Base-by-base conservation (phyloP, 257 asterid genomes). In the Solanum ahanhuiri region DNA sequence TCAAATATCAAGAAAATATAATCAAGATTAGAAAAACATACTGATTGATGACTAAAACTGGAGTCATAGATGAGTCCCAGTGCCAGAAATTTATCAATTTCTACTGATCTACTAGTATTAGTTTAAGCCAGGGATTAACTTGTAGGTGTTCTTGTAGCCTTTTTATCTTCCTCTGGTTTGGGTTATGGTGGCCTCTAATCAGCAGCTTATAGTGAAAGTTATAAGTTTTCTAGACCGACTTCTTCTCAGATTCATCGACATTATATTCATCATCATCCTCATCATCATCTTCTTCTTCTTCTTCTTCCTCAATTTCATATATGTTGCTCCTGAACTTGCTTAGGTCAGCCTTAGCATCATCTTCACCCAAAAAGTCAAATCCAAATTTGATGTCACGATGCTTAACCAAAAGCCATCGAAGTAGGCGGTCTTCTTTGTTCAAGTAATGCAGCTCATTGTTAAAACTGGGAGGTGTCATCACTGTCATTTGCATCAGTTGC, bases 391-490 rank as follows among this genome's bases (percentile, higher is more conserved):
- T 7, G 63, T 90, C 94, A 69, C 98, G 93, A 87, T 94, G 94
- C 90, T 93, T 94, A 64, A 94, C 88, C 89, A 94, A 87, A 90
- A 94, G 93, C 98, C 98, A 95, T 58, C 97, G 95, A 23, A 95
- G 93, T 85, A 95, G 85, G n/a, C 96, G 90, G 86, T 95, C 98
- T 86, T 95, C 98, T 92, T 93, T 93, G 95, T 91, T 94, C 66
- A 95, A 93, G 93, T 95, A 95, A 51, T 73, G 88, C 89, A 93
- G 94, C 93, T 95, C 98, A 1, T 72, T 85, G 91, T 93, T 93
- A 39, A 95, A 93, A 89, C 91, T 93, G 86, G 98, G 96, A 6
- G 98, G 97, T 48, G 98, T 88, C 98, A 95, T 95, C 97, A 95
- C 88, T 14, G 95, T 93, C 96, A 95, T 90, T 90, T 95, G 98